Evolutionary conservation across 352 stramenopile genomes (phyloP).

Genomic region (Phytophthora hibernalis): DNA sequence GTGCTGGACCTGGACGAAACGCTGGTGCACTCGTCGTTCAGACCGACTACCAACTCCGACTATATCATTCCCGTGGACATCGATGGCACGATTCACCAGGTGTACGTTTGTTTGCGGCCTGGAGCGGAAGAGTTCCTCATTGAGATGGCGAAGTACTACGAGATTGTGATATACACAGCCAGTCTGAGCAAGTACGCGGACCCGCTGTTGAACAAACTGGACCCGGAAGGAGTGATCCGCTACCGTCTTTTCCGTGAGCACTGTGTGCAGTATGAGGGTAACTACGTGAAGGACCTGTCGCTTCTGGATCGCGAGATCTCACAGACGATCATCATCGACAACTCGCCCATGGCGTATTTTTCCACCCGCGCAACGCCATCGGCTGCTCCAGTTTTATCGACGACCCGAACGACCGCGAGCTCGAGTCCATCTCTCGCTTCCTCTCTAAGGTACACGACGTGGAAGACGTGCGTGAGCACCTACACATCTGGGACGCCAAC

Average conservation of each 20-base stretch:
- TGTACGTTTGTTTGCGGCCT: constrained; percentile 93
- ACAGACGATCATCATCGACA: constrained; percentile 99
- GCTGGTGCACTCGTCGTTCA: constrained; percentile 97
- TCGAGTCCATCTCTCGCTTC: constrained; percentile 87
- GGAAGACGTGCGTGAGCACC: constrained; percentile 73
- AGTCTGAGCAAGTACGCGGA: constrained; percentile 98
- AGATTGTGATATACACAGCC: constrained; percentile 99
- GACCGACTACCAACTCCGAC: constrained; percentile 93
- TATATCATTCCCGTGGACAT: constrained; percentile 99
- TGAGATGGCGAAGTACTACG: constrained; percentile 96
- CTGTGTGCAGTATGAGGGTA: constrained; percentile 96
- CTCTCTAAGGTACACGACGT: constrained; percentile 56
- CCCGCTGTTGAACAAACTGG: constrained; percentile 96
- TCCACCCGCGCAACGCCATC: constrained; percentile 93
- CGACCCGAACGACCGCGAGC: constrained; percentile 87
- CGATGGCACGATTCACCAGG: constrained; percentile 84
- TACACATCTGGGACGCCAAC: constrained; percentile 73
- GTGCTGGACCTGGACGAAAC: constrained; percentile 98
- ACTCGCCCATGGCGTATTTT: constrained; percentile 99
- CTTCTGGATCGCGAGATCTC: constrained; percentile 93
- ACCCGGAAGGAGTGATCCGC: constrained; percentile 91
- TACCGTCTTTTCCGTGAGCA: constrained; percentile 94
- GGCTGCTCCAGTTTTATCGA: constrained; percentile 92
- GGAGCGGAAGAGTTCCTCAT: constrained; percentile 97
- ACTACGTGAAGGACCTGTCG: constrained; percentile 98